Conservation (phyloP, 768 basidiomycete genomes). For the Boletus tylopilopsis region DNA sequence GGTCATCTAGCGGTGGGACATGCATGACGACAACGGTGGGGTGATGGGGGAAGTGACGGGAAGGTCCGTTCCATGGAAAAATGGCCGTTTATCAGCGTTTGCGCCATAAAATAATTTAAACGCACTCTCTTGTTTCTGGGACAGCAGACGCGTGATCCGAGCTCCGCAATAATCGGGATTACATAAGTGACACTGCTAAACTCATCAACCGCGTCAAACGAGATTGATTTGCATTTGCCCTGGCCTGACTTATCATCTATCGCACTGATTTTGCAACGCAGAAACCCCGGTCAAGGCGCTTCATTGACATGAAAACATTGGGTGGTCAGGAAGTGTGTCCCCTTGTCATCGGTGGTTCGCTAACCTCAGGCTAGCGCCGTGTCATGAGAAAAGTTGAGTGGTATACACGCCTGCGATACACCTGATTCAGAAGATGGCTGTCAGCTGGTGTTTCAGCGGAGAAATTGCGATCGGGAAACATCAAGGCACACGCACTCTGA, state of each 20-base stretch:
- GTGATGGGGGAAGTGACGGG: conserved; percentile 3
- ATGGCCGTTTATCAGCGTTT: conserved; percentile 31
- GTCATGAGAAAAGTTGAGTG: conserved; percentile 12
- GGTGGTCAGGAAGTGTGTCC: conserved; percentile 1
- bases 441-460: conserved; percentile 12
- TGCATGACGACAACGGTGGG: conserved; percentile 17
- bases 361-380: conserved; percentile 6
- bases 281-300: background rate
- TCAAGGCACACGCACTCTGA: conserved; percentile 8
- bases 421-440: conserved; percentile 4
- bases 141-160: conserved; percentile 25
- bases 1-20: conserved; percentile 22
- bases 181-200: conserved; percentile 23
- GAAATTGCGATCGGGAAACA: conserved; percentile 12
- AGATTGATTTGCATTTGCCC: conserved; percentile 4
- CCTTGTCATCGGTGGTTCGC: background rate
- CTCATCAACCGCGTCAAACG: conserved; percentile 1
- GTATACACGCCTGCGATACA: too few species aligned
- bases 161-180: conserved; percentile 26
- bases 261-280: background rate
- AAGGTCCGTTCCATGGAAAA: conserved; percentile 17
- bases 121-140: conserved; percentile 11
- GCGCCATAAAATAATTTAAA: conserved; percentile 6
- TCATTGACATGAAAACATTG: too few species aligned
- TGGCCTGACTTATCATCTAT: too few species aligned